Evolutionary conservation across 2,329 filamentous ascomycete species (phyloP), one percentile per base, ranked within the genome.

Genomic region (Albophoma yamanashiensis): DNA sequence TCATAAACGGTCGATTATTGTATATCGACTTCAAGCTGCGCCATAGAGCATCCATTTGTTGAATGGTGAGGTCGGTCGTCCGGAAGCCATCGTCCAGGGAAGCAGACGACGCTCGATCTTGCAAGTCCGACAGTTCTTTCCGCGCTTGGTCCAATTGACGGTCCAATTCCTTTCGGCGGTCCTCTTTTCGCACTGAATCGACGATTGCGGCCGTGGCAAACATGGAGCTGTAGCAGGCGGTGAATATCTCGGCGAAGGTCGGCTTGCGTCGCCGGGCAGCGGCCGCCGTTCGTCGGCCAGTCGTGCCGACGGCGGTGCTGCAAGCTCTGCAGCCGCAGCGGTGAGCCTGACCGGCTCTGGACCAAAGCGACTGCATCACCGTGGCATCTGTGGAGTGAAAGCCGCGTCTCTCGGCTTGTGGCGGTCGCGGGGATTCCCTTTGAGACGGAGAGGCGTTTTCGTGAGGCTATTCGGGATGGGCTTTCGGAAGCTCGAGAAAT

Each of bases 321-420:
- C 85, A 89, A 67, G 82, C 77, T 65, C 81, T 78, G 75, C 85
- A 89, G 73, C 80, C 80, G 75, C 85, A 88, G 67, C 81, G 79
- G 73, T 81, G 82, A 74, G 79, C 80, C 79, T 82, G 82, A 67
- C 81, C 79, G 75, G 84, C 82, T 75, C 85, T 82, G 73, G 84
- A 85, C 85, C 86, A 88, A 66, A 90, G 71, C 64, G 80, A 79
- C 74, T 84, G 84, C 89, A 91, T 92, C 69, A 70, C 75, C 65
- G 69, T n/a, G 62, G 61, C 69, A 71, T 72, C 57, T 62, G 63
- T 61, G 57, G 45, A n/a, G n/a, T 2, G 3, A 8, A 25, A 14
- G 17, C n/a, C 8, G 31, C 40, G 27, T 40, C 25, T 17, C 40
- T 25, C 31, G 14, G 36, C 27, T 45, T 36, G 45, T 39, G 50